Evolutionary conservation across 2,329 filamentous ascomycete species (phyloP).

Genomic region (Aspergillus carbonarius): DNA sequence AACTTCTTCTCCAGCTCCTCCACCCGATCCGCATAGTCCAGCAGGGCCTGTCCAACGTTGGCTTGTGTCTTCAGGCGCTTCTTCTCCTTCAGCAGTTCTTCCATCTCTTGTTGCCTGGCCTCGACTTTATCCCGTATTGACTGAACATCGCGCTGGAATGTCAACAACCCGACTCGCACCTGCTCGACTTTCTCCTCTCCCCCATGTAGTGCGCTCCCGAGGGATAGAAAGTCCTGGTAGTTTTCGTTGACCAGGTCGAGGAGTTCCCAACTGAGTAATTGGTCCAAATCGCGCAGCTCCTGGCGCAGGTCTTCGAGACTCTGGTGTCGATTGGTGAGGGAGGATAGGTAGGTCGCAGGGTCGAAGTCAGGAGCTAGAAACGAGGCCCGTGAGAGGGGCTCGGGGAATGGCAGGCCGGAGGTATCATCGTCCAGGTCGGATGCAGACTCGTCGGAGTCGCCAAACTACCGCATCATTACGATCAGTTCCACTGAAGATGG

Average conservation of each 20-base stretch:
- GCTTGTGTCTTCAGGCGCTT: constrained; percentile 63
- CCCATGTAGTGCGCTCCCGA: constrained; percentile 77
- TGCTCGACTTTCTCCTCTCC: constrained; percentile 92
- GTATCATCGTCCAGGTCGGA: constrained; percentile 59
- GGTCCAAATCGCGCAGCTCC: constrained; percentile 78
- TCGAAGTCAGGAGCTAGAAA: constrained; percentile 79
- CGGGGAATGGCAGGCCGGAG: constrained; percentile 78
- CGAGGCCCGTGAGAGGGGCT: constrained; percentile 75
- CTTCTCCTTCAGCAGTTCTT: constrained; percentile 64
- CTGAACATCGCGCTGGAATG: constrained; percentile 79
- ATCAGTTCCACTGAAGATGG: constrained; percentile 4
- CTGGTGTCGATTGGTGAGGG: constrained; percentile 83
- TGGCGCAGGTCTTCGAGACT: constrained; percentile 89
- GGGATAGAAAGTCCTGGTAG: constrained; percentile 83
- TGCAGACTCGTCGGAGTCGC: constrained; percentile 47
- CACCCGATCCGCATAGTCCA: constrained; percentile 48
- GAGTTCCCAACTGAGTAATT: constrained; percentile 78
- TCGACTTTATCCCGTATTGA: constrained; percentile 67
- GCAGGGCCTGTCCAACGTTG: constrained; percentile 54
- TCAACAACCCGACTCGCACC: constrained; percentile 79
- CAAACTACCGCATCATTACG: constrained; percentile 34
- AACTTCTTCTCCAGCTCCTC: constrained; percentile 66
- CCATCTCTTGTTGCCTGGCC: constrained; percentile 63
- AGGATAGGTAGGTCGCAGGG: constrained; percentile 77
- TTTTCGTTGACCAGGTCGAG: constrained; percentile 94